A percentile compares a stretch with the other conserved stretches of the same genome.
These are phyloP conservation scores for Dissophora ornata DNA, from an alignment of 192 early-diverging fungal species.

Conservation along the genomic window DNA sequence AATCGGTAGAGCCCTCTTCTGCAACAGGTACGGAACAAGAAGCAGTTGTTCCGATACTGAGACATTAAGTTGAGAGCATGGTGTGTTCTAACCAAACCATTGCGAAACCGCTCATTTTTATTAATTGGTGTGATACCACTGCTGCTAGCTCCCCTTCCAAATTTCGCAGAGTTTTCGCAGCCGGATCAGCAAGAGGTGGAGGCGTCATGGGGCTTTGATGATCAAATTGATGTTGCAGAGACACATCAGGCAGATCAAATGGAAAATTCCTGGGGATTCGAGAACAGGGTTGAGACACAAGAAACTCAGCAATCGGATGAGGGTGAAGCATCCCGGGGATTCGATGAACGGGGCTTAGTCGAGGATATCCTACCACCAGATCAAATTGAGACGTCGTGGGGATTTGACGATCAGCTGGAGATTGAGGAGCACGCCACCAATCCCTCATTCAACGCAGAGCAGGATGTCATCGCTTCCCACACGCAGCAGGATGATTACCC, in stretches of 20 bases:
- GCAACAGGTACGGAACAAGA: conserved; percentile 15
- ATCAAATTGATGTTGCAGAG: conserved; percentile 6
- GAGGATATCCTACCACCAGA: not conserved
- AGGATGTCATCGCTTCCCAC: no score
- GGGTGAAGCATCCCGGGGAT: not conserved
- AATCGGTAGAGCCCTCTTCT: not conserved
- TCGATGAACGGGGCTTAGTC: not conserved
- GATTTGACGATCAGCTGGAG: conserved; percentile 5
- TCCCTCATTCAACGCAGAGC: no score
- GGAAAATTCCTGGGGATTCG: conserved; percentile 5
- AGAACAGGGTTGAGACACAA: not conserved
- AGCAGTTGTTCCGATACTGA: no score
- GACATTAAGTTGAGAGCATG: no score
- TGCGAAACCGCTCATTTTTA: no score
- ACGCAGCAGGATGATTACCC: conserved; percentile 2
- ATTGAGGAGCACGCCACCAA: not conserved
- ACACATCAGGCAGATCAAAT: not conserved
- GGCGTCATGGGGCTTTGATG: conserved; percentile 28
- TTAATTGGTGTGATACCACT: no score
- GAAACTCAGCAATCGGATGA: not conserved
- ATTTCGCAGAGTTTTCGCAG: not conserved
- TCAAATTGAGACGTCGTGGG: conserved; percentile 4
- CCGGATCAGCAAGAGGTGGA: conserved; percentile 9
- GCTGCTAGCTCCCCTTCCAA: not conserved
- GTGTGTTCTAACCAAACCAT: no score